phyloP scores from a whole-genome alignment of 139 green algal species.

The Ulvella scutata region DNA sequence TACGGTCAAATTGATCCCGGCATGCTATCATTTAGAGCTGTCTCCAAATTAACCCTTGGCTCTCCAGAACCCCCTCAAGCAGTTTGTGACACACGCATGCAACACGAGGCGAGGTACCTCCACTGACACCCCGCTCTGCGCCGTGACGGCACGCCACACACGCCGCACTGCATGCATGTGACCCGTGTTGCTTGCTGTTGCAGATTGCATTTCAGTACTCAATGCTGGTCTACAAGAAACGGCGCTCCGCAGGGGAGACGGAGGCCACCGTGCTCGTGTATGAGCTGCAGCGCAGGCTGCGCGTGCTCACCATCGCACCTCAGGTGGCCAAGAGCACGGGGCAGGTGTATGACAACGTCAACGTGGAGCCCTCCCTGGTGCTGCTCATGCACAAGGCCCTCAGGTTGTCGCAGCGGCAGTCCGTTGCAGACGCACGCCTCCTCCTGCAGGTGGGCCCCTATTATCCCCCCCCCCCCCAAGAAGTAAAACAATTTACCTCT shows the following conservation, averaged over 20 bases:
- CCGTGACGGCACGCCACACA: too few relatives aligned
- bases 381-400: constrained; percentile 1
- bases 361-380: not conserved
- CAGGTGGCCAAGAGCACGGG: not conserved
- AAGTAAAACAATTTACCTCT: too few relatives aligned
- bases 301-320: not conserved
- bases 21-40: too few relatives aligned
- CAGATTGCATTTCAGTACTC: not conserved
- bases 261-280: not conserved
- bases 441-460: not conserved
- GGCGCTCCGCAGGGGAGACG: not conserved
- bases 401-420: not conserved
- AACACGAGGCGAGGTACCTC: too few relatives aligned
- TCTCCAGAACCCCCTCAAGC: too few relatives aligned
- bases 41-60: too few relatives aligned
- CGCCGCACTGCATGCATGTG: too few relatives aligned
- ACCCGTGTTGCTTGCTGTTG: too few relatives aligned
- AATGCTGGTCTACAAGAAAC: not conserved
- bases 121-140: too few relatives aligned
- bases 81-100: too few relatives aligned
- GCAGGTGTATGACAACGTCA: not conserved
- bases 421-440: not conserved
- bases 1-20: too few relatives aligned
- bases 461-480: not conserved
- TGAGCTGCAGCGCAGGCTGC: not conserved